phyloP scores from a whole-genome alignment of 176 grass and related monocot genomes.

The Triticum urartu region DNA sequence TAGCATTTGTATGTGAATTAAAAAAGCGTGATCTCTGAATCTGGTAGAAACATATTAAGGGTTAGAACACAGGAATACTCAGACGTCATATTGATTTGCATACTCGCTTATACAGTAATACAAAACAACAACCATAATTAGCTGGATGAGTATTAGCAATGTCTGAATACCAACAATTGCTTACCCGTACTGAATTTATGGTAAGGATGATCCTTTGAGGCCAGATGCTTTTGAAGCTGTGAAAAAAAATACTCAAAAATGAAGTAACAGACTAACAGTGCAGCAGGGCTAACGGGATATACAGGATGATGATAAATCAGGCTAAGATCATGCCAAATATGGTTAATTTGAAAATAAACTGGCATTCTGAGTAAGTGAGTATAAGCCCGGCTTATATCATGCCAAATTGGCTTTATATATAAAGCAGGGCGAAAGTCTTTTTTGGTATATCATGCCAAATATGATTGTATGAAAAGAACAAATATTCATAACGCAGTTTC shows the following conservation, averaged over 20 bases:
- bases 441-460: not conserved
- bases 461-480: conserved; percentile 1
- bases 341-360: not conserved
- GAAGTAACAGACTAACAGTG: not conserved
- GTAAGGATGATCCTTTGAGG: conserved; percentile 87
- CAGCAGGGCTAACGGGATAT: not conserved
- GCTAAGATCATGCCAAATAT: conserved; percentile 8
- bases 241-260: not conserved
- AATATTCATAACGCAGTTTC: not conserved
- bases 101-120: not conserved
- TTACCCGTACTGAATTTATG: conserved; percentile 89
- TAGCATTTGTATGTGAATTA: not conserved
- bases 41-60: not conserved
- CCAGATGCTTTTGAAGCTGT: conserved; percentile 87
- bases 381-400: not conserved
- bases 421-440: too few species aligned
- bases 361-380: not conserved
- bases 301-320: not conserved
- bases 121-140: conserved; percentile 3
- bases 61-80: not conserved
- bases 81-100: not conserved
- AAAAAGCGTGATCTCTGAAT: not conserved
- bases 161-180: conserved; percentile 12
- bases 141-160: not conserved
- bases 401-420: not conserved